Base-by-base conservation (phyloP, 345 rosid genomes). In the Brassica rapa region DNA sequence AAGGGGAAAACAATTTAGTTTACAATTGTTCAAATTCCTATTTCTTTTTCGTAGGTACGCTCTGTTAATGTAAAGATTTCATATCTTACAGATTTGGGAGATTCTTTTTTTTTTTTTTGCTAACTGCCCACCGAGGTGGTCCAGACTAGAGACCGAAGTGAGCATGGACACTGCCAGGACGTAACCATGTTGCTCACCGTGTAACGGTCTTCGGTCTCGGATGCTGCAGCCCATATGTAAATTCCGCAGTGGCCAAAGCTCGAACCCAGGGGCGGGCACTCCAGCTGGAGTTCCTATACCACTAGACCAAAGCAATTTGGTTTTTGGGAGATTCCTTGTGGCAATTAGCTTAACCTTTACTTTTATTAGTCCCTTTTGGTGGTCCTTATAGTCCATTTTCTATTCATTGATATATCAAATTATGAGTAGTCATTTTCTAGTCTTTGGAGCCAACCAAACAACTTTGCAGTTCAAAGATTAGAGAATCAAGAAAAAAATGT, bases 11-110 rank as follows among this genome's bases (percentile, higher is more conserved):
- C 14, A 12, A 29, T 29, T 43, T 43, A 25, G 24, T 41, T 72
- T 1, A 61, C 25, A 61, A 39, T 41, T 60, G 51, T 30, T 27
- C 24, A 64, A 65, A 72, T 39, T 65, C n/a, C 8, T 64, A 32
- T 49, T 11, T 23, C 4, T 51, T 64, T 29, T 46, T 60, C 6
- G 29, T 62, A 43, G 11, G 25, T 64, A 74, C 14, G 35, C 56
- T 74, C 67, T 64, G 53, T 63, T 53, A 10, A 35, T 51, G 56
- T 65, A 51, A 10, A 30, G 8, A 27, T 46, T 68, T 32, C 27
- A 65, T 30, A 16, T 63, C 19, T 49, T 63, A 49, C 32, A 73
- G 8, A 33, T 53, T 64, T 74, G 77, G 64, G 30, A 61, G 19
- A 5, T 61, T 39, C 43, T 19, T 19, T 19, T 19, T 19, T 19